Evolutionary conservation across 106 monocot genomes (phyloP).

Genomic region (Allium cepa): DNA sequence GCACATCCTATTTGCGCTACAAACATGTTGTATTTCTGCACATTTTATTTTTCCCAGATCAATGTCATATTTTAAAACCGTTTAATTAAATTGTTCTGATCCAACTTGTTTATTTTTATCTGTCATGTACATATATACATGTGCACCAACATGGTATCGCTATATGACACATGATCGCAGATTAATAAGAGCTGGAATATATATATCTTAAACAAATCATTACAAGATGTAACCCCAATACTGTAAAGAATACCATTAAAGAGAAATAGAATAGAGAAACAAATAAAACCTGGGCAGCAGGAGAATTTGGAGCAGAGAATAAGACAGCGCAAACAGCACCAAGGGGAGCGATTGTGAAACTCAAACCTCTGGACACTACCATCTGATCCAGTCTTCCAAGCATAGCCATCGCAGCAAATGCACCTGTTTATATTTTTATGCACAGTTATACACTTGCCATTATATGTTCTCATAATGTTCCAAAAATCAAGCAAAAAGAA

Average conservation of each 20-base stretch:
- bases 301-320: conserved; percentile 54
- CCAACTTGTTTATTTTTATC: too few relatives aligned
- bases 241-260: not conserved
- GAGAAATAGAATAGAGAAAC: too few relatives aligned
- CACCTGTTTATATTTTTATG: conserved; percentile 29
- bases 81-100: too few relatives aligned
- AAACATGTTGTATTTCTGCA: conserved; percentile 94
- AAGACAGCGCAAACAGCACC: conserved; percentile 81
- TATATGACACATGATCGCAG: too few relatives aligned
- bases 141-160: too few relatives aligned
- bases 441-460: not conserved
- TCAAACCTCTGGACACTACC: conserved; percentile 48
- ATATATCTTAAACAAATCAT: not conserved
- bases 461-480: too few relatives aligned
- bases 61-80: too few relatives aligned
- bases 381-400: conserved; percentile 71
- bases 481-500: not conserved
- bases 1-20: conserved; percentile 88
- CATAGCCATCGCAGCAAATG: conserved; percentile 79
- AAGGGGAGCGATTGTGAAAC: conserved; percentile 75
- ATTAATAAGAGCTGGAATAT: too few relatives aligned
- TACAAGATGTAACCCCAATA: not conserved
- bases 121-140: too few relatives aligned
- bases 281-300: conserved; percentile 62
- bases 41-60: too few relatives aligned